Conservation (phyloP, 2,329 filamentous ascomycete genomes). For the Fusarium acutatum region DNA sequence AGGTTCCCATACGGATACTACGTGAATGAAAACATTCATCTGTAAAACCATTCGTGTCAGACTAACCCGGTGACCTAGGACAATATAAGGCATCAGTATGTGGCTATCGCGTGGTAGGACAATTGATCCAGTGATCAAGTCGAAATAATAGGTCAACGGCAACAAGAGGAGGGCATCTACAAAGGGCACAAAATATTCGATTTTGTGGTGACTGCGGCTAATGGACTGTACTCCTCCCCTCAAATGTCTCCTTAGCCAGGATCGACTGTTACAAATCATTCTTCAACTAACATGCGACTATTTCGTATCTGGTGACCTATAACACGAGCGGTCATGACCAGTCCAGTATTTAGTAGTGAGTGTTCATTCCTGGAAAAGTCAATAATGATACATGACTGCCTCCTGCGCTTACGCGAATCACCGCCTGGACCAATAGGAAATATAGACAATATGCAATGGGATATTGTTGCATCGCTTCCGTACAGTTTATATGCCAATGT, state of each 20-base stretch:
- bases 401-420: not conserved
- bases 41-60: not conserved
- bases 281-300: not conserved
- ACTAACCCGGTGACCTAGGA: not conserved
- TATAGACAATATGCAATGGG: not conserved
- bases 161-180: not conserved
- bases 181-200: not conserved
- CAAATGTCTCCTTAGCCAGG: not conserved
- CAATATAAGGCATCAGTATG: not conserved
- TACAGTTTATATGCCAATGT: not conserved
- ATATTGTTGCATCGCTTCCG: not conserved
- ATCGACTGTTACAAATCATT: not conserved
- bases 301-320: not conserved
- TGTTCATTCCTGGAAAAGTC: not conserved
- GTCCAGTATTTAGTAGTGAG: not conserved
- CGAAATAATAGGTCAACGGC: not conserved
- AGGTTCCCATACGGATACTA: not conserved
- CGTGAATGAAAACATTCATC: not conserved
- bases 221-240: not conserved
- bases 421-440: not conserved
- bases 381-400: not conserved
- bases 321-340: not conserved
- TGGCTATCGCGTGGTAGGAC: not conserved
- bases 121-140: not conserved
- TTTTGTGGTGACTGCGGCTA: not conserved